Conservation (phyloP, 2,329 filamentous ascomycete genomes). For the Westerdykella sp. region DNA sequence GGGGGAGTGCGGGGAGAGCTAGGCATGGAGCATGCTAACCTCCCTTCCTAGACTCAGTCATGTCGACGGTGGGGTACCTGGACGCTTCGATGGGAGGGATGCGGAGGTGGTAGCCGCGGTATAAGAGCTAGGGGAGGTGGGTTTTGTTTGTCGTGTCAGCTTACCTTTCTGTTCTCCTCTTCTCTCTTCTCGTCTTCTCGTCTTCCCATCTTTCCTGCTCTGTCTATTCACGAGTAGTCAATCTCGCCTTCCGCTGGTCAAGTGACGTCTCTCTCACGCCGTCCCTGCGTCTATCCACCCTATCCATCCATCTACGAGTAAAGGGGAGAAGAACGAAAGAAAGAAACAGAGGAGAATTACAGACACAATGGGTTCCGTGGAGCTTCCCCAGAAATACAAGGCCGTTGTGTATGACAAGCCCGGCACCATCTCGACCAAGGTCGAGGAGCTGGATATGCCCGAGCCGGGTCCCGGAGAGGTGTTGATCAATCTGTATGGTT, state of each 20-base stretch:
- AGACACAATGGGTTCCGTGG: conserved; percentile 15
- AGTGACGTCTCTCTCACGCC: too few relatives aligned
- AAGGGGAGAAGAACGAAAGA: neutral
- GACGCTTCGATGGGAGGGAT: neutral
- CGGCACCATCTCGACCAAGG: conserved; percentile 58
- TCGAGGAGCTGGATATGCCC: conserved; percentile 58
- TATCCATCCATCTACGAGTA: too few relatives aligned
- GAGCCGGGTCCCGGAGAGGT: conserved; percentile 59
- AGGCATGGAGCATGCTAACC: too few relatives aligned
- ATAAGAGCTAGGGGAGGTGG: neutral
- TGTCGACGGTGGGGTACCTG: neutral
- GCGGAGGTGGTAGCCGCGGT: neutral
- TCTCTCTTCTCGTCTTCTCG: neutral
- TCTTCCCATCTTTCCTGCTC: neutral
- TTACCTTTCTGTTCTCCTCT: neutral
- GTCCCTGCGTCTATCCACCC: too few relatives aligned
- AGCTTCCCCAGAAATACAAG: conserved; percentile 55
- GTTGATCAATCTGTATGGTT: conserved; percentile 52
- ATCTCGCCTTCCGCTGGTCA: too few relatives aligned
- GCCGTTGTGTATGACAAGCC: conserved; percentile 60
- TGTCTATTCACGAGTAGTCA: too few relatives aligned
- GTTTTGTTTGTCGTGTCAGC: neutral
- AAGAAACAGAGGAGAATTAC: neutral
- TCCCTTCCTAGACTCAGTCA: too few relatives aligned
- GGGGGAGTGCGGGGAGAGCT: too few relatives aligned